Percentiles rank a stretch among this genome's conserved stretches.
Conservation (phyloP, 1,284 basidiomycete genomes). For the Phellinidium pouzarii region DNA sequence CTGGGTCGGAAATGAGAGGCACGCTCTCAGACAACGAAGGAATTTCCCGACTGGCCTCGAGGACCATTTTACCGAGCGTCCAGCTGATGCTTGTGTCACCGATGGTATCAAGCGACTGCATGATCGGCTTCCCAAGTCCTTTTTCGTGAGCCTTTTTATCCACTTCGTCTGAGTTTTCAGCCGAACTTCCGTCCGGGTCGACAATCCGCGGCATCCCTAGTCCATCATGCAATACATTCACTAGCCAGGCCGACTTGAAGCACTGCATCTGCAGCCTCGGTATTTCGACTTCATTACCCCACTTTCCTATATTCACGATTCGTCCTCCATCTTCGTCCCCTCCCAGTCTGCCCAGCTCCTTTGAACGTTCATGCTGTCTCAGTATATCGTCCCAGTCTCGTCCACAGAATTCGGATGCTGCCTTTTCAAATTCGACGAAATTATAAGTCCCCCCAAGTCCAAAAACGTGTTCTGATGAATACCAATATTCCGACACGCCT, state of each 20-base stretch:
- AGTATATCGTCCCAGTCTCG: constrained; percentile 77
- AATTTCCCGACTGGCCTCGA: constrained; percentile 89
- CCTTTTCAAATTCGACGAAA: constrained; percentile 91
- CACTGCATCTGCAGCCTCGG: constrained; percentile 93
- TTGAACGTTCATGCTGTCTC: constrained; percentile 54
- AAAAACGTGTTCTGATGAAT: constrained; percentile 95
- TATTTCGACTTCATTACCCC: constrained; percentile 71
- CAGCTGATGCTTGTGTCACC: constrained; percentile 92
- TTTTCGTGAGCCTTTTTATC: constrained; percentile 71
- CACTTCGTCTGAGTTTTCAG: constrained; percentile 60
- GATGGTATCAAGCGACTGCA: constrained; percentile 91
- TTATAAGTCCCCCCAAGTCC: constrained; percentile 93
- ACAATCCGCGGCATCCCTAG: constrained; percentile 91
- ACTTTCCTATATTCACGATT: constrained; percentile 57
- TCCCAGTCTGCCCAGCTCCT: constrained; percentile 39
- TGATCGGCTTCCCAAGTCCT: constrained; percentile 70
- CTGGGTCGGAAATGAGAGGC: constrained; percentile 59
- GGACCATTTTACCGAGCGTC: constrained; percentile 97
- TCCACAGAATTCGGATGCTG: constrained; percentile 82
- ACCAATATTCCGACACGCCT: constrained; percentile 99
- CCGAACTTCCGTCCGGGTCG: constrained; percentile 71
- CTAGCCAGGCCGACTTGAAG: constrained; percentile 99
- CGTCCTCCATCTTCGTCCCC: constrained; percentile 58
- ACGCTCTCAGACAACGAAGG: constrained; percentile 40
- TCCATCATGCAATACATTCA: constrained; percentile 93